Base-by-base conservation (phyloP, 768 basidiomycete species). In the Pholiota molesta region DNA sequence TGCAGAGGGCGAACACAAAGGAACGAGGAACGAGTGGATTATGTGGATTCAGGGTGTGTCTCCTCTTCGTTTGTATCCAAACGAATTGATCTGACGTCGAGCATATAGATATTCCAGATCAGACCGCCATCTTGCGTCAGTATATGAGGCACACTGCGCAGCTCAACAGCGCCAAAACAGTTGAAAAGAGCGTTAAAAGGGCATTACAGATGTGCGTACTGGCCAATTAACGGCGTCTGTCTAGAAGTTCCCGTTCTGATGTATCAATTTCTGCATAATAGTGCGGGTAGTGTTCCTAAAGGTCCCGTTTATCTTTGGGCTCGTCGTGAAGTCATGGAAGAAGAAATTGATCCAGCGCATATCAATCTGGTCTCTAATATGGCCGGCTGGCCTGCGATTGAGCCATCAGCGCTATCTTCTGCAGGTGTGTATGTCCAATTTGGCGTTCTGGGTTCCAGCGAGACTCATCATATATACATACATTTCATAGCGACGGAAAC, bases 241-340 rank as follows among this genome's bases (percentile, higher is more conserved):
- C 17, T 29, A 35, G 17, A 21, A 29, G 31, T 28, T 7, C 21
- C 23, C 40, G 35, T 19, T n/a, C n/a, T n/a, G 23, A 35, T 44
- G 63, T 14, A 17, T 29, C 23, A 40, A 45, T 64, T 10, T 8
- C 63, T 58, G 16, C 62, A 57, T 11, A 39, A 2, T 47, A 90
- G 88, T 64, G 88, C 90, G 5, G 83, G 74, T n/a, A 89, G 87
- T 56, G 83, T 86, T 29, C 90, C 90, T 0, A 86, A 83, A 68
- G 89, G 90, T 0, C 90, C 90, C 0, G 88, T 89, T 1, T 91
- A 92, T 69, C 77, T 90, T 8, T 91, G 88, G 86, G 88, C 83
- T 13, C 79, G 87, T 16, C 80, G 90, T n/a, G 90, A 91, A 68
- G 79, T 82, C 0, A 86, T 86, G 78, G 89, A 91, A 66, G 81